Base-by-base conservation (phyloP, 78 protist species). In the Dictyostelium brefeldianum region DNA sequence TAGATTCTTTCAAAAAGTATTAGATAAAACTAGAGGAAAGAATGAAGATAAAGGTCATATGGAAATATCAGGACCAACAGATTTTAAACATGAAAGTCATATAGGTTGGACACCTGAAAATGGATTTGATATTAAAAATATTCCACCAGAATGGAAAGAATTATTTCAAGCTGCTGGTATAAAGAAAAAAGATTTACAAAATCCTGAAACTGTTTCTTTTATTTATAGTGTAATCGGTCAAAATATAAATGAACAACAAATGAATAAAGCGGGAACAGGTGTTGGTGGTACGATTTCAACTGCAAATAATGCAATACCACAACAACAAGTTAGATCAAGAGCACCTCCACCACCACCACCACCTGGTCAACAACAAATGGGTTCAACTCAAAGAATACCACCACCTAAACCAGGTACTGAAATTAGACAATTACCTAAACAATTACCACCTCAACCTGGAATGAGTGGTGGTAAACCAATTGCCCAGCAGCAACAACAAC, bases 1-100 rank as follows among this genome's bases (percentile, higher is more conserved):
- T 11, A 70, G 79, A 46, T 73, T 46, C 9, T 46, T 73, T 73
- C 59, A 47, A 47, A 73, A 41, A 17, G 46, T 70, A 9, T 41
- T 41, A 70, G 79, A 73, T 73, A 73, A 73, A 73, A 73, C 48
- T 6, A 47, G 20, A 46, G 54, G 47, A 20, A 36, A 25, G 47
- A 9, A 78, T 18, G 83, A 75, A 20, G 70, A 73, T 3, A 85
- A 85, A 36, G 71, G 78, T 11, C 43, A 36, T 36, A 29, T 80
- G 69, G 65, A 57, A 3, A 95, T 95, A 8, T 87, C 95, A 20
- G 85, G 59, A 0, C 96, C 96, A 22, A 95, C 96, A 4, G 90
- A 80, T 43, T 95, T 95, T 48, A 92, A 90, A 36, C 96, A 95
- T 67, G 96, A 92, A 18, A 17, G 53, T 11, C 94, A 85, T 78